Base-by-base conservation (phyloP, 140 eudicot genomes). In the Stevia rebaudiana region DNA sequence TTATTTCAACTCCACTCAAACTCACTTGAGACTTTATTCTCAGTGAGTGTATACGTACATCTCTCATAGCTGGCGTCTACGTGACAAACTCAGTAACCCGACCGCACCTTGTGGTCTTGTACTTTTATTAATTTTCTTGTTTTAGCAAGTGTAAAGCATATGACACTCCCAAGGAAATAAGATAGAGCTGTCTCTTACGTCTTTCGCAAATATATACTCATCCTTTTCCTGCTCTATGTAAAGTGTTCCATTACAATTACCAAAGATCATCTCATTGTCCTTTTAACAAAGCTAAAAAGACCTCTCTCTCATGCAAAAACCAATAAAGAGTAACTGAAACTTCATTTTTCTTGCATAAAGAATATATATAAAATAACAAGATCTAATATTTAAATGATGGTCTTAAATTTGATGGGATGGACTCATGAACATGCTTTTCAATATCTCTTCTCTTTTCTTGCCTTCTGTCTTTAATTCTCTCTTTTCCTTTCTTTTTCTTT, bases 381-480 rank as follows among this genome's bases (percentile, higher is more conserved):
- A 46, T 69, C 21, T 56, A 56, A 67, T 54, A 69, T 82, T n/a
- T 22, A 15, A 54, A 73, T 31, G 68, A 22, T 66, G 72, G 50
- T 73, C 19, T 59, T 10, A 56, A 42, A 55, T 58, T 58, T 64
- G 30, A 76, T 67, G 55, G 49, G 77, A 33, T 37, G 79, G 55
- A 57, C 71, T 65, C 76, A 33, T 37, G 79, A 49, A 57, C 71
- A 69, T 79, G 82, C 79, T 79, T 82, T 78, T 68, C 61, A 56
- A 56, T 69, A 69, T 49, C 66, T 50, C 70, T 63, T 59, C 79
- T 69, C 79, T 79, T 83, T 87, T 81, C 74, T 84, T 84, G 76
- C 90, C 80, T 88, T 80, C 76, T 78, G 85, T 76, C 90, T 85
- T 80, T 88, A 79, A 67, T 83, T 80, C 79, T 74, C 78, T 80